Base-by-base conservation (phyloP, 78 protist species). In the Dictyostelium brefeldianum region DNA sequence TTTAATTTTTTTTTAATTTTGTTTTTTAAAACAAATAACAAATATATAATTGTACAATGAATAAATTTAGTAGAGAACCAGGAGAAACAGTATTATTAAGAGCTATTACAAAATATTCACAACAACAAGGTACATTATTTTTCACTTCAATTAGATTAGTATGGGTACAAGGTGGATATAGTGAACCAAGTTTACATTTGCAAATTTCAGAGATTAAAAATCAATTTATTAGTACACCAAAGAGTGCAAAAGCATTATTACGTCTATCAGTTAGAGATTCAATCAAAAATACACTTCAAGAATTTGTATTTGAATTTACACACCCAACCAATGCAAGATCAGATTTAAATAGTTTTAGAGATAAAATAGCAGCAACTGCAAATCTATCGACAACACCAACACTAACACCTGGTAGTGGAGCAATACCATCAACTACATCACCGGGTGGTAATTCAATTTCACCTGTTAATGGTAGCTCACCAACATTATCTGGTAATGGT, bases 281-380 rank as follows among this genome's bases (percentile, higher is more conserved):
- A 6, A 64, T 31, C 8, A n/a, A 53, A 12, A 56, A 78, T 15
- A 51, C 43, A 54, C 67, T 80, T 27, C 67, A 87, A 65, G 93
- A 87, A 11, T 87, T 77, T 59, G 27, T 87, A 41, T 87, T 87
- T 77, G 93, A 87, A 48, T 87, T 87, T 64, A 87, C 54, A 46
- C 83, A 87, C 65, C 54, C 74, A 18, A 46, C 67, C 25, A 77
- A 87, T 54, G 93, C 93, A 77, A 54, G 93, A 64, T 18, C 67
- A 10, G 93, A 87, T 70, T 48, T 87, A 8, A 87, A 74, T 50
- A 48, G 29, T 22, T 87, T 87, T 65, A 75, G 75, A 48, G 93
- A 87, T 9, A 43, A 64, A 1, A 87, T 87, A 12, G 93, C 81
- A 5, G 56, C 48, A 31, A 57, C 80, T 4, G 93, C 70, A 0